phyloP scores from a whole-genome alignment of 139 green algal species.

The Diplosphaera chodatii region DNA sequence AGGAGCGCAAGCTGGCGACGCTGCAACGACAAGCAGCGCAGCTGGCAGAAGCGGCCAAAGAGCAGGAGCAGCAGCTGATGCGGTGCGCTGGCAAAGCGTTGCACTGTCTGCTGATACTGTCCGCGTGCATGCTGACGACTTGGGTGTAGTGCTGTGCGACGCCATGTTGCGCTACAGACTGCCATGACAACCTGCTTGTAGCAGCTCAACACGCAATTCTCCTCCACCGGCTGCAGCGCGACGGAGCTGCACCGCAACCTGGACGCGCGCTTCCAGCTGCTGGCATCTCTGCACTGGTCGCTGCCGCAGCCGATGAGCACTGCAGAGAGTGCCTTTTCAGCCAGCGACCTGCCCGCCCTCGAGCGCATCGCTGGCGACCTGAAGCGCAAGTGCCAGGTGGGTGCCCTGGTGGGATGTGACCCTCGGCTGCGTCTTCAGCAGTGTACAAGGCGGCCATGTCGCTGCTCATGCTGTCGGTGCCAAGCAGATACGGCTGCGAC shows the following conservation, averaged over 20 bases:
- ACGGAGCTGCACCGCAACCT: background rate
- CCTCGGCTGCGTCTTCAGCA: too few relatives aligned
- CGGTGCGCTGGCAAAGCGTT: too few relatives aligned
- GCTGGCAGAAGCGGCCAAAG: background rate
- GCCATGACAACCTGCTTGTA: too few relatives aligned
- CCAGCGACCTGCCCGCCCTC: conserved; percentile 21
- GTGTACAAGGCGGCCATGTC: too few relatives aligned
- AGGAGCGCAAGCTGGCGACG: conserved; percentile 5
- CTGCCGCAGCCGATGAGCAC: conserved; percentile 38
- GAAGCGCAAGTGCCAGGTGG: conserved; percentile 5
- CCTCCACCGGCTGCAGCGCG: background rate
- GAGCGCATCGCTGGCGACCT: conserved; percentile 16
- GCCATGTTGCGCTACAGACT: too few relatives aligned
- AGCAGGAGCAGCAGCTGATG: conserved; percentile 3
- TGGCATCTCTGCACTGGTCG: conserved; percentile 57
- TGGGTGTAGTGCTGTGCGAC: too few relatives aligned
- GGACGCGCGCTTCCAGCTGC: conserved; percentile 23
- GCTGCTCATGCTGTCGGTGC: too few relatives aligned
- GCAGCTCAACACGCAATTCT: too few relatives aligned
- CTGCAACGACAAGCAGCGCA: background rate
- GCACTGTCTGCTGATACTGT: too few relatives aligned
- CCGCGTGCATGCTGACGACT: too few relatives aligned
- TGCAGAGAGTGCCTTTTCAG: conserved; percentile 33
- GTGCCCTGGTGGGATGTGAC: conserved; percentile 5
- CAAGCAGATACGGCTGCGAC: too few relatives aligned